Evolutionary conservation across 352 stramenopile species (phyloP).

Genomic region (Pythium oligandrum): DNA sequence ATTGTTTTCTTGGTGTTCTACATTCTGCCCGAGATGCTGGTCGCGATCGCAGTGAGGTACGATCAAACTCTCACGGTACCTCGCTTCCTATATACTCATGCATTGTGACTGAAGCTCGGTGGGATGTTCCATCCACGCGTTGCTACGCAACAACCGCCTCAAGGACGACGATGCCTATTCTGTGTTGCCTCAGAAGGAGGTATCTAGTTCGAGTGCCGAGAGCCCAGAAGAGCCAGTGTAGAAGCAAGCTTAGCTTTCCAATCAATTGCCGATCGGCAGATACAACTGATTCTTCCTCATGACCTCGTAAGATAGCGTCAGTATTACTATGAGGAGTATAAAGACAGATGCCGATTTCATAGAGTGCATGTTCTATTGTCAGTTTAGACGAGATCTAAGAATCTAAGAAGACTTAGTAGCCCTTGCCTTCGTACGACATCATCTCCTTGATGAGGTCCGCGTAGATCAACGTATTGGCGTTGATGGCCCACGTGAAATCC

Average conservation of each 20-base stretch:
- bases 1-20: constrained; percentile 74
- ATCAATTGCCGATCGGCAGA: too few species aligned
- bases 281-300: too few species aligned
- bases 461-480: constrained; percentile 51
- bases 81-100: background rate
- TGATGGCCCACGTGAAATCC: constrained; percentile 66
- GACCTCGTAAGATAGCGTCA: too few species aligned
- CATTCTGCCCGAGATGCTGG: constrained; percentile 63
- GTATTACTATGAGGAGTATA: too few species aligned
- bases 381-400: too few species aligned
- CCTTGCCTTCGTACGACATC: constrained; percentile 40
- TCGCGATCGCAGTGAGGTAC: constrained; percentile 61
- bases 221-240: too few species aligned
- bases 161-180: constrained; percentile 53
- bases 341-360: too few species aligned
- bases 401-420: constrained; percentile 23
- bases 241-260: too few species aligned
- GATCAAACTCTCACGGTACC: background rate
- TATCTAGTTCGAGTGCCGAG: too few species aligned
- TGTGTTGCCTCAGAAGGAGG: too few species aligned
- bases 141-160: constrained; percentile 61
- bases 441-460: constrained; percentile 49
- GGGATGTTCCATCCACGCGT: constrained; percentile 38
- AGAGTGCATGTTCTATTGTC: too few species aligned
- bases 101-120: constrained; percentile 24